Evolutionary conservation across 2,329 filamentous ascomycete species (phyloP).

Genomic region (Claviceps sp.): DNA sequence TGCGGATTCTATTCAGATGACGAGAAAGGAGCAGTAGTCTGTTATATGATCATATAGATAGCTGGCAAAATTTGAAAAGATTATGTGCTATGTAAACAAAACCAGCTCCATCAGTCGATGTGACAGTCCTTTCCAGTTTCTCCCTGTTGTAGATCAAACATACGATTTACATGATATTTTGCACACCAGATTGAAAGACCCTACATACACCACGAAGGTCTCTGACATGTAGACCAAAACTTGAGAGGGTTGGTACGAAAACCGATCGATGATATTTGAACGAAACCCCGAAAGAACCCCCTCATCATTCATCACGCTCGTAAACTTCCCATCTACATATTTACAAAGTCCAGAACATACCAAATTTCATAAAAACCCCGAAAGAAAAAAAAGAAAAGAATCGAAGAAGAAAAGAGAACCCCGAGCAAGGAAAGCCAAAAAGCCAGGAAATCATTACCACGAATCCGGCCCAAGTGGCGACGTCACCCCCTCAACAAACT

Average conservation of each 20-base stretch:
- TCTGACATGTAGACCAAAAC: no score
- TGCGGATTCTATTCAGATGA: constrained; percentile 35
- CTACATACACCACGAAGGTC: no score
- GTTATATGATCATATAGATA: not conserved
- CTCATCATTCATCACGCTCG: not conserved
- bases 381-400: not conserved
- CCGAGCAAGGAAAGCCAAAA: not conserved
- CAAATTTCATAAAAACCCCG: not conserved
- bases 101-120: no score
- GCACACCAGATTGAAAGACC: no score
- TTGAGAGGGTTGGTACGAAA: no score
- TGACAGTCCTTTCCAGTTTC: no score
- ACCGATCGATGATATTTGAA: no score
- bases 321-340: not conserved
- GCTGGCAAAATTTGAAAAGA: no score
- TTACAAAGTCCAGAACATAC: not conserved
- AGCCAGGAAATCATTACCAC: constrained; percentile 13
- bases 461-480: constrained; percentile 15
- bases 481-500: constrained; percentile 13
- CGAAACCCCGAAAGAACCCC: no score
- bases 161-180: no score
- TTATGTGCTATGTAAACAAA: no score
- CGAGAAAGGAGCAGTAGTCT: constrained; percentile 9
- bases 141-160: no score
- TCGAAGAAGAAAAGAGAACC: not conserved